Evolutionary conservation across 805 yeast species (phyloP), one percentile per base, ranked within the genome.

Genomic region (Barnettozyma californica): DNA sequence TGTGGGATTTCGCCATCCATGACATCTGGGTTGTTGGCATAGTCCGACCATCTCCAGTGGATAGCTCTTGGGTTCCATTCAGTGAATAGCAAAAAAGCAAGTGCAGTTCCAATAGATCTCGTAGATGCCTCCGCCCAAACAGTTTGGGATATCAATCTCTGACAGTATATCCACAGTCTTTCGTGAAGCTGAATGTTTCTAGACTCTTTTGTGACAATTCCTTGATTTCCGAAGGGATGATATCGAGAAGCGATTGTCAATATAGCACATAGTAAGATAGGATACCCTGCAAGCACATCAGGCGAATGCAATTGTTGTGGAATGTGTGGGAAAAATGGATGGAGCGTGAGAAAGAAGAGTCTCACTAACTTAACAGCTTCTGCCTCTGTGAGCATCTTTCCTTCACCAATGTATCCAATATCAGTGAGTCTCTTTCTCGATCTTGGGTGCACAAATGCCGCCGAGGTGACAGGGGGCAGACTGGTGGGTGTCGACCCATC

Each of bases 41-140:
- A 87, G 66, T 91, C 96, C 1, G 81, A 68, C 87, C 92, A 80
- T 54, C 89, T 69, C 84, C 90, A 84, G 64, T 90, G 97, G 51
- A 90, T 89, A 3, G 96, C 96, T 46, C 96, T 71, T 4, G 97
- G 97, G 57, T 90, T 89, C 98, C 98, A 91, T 64, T 92, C 97
- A 0, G 96, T 87, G 57, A 88, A 84, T 16, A 91, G 69, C 44
- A 91, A 66, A 60, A 91, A 87, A 1, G 97, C 91, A 51, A 86
- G 74, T 6, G 90, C 83, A 0, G 97, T 88, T 1, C 96, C 97
- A 3, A 90, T 78, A 0, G 94, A 84, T 53, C 96, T 70, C 7
- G 94, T 86, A 50, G 87, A 83, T 0, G 95, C 94, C 61, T 88
- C 96, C 1, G 95, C 96, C 97, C 96, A 90, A 5, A 88, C 90